These are phyloP conservation scores for Lachnum nothofagi DNA, from an alignment of 2,329 filamentous ascomycete genomes.

Conservation along the genomic window DNA sequence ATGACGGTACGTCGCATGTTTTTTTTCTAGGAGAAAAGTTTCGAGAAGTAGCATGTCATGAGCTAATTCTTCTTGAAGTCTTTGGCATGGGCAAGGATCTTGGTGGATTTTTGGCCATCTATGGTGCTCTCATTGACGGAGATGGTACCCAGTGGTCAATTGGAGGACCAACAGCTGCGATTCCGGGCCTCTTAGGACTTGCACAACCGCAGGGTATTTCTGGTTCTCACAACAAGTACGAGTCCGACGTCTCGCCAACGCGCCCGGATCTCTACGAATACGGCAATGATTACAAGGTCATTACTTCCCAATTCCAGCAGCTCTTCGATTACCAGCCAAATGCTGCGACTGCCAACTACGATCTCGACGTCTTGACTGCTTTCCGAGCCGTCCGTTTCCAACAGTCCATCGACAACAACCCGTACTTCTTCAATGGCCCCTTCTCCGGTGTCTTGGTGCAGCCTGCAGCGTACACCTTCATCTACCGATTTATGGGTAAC, in stretches of 20 bases:
- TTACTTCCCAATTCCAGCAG: neutral
- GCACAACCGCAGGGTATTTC: slow-evolving; percentile 40
- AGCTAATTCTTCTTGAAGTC: too few species aligned
- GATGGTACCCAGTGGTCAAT: slow-evolving; percentile 50
- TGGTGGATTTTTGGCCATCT: slow-evolving; percentile 36
- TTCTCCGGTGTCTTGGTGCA: slow-evolving; percentile 21
- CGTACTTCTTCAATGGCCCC: slow-evolving; percentile 48
- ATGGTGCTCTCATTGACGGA: slow-evolving; percentile 44
- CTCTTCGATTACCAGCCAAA: too few species aligned
- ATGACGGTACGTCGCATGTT: slow-evolving; percentile 25
- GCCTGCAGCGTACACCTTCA: slow-evolving; percentile 23
- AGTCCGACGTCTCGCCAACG: slow-evolving; percentile 49
- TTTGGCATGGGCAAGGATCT: slow-evolving; percentile 43
- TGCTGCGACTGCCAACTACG: slow-evolving; percentile 33
- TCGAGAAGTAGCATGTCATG: too few species aligned
- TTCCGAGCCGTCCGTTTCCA: slow-evolving; percentile 43
- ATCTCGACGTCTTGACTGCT: slow-evolving; percentile 46
- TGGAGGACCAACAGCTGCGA: slow-evolving; percentile 39
- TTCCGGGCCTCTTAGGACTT: slow-evolving; percentile 18
- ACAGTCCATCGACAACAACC: slow-evolving; percentile 46
- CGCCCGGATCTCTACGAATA: slow-evolving; percentile 47
- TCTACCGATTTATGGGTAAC: slow-evolving; percentile 26
- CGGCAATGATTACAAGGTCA: slow-evolving; percentile 12
- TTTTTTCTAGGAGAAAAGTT: too few species aligned
- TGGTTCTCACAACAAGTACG: slow-evolving; percentile 49